phyloP scores from a whole-genome alignment of 192 early-diverging fungal species.

The Funneliformis geosporum region DNA sequence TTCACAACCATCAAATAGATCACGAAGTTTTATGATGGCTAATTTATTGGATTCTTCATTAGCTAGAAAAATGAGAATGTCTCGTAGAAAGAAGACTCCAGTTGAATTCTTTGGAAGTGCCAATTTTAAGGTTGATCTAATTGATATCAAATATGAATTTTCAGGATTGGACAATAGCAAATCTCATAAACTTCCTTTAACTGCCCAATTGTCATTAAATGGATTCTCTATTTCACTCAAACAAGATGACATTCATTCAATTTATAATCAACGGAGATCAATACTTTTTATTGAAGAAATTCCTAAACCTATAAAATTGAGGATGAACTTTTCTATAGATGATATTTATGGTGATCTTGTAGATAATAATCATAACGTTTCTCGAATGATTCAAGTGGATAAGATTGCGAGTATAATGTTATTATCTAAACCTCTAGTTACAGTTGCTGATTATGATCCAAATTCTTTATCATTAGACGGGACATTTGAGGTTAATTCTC shows the following conservation, averaged over 20 bases:
- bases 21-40: background rate
- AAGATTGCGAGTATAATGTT: background rate
- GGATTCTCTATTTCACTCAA: slow-evolving; percentile 12
- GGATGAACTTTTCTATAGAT: background rate
- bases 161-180: background rate
- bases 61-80: background rate
- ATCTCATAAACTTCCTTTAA: background rate
- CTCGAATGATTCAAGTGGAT: slow-evolving; percentile 11
- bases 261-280: background rate
- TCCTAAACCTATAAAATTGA: background rate
- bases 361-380: background rate
- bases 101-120: slow-evolving; percentile 1
- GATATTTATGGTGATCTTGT: background rate
- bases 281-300: background rate
- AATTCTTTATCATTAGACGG: slow-evolving; percentile 27
- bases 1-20: background rate
- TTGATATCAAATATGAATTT: slow-evolving; percentile 13
- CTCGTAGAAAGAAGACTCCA: slow-evolving; percentile 26
- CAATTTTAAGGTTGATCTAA: background rate
- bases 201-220: background rate
- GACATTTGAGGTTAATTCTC: slow-evolving; percentile 6
- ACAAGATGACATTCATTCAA: background rate
- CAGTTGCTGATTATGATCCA: slow-evolving; percentile 16
- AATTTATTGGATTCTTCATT: slow-evolving; percentile 7
- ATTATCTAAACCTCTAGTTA: slow-evolving; percentile 3